Evolutionary conservation across 345 rosid genomes (phyloP).

Genomic region (Cardiospermum halicacabum): DNA sequence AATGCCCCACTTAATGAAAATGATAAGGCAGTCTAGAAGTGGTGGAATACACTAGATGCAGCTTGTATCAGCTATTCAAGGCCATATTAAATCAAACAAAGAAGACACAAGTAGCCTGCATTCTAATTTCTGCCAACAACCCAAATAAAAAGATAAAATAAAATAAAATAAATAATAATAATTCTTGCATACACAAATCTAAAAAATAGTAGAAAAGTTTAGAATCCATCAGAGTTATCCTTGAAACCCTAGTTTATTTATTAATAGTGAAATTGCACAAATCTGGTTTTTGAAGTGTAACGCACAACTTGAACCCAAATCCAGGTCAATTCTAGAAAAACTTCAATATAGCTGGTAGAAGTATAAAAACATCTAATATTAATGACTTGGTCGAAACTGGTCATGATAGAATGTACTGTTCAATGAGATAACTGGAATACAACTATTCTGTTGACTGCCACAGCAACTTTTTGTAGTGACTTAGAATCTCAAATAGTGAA

Average conservation of each 20-base stretch:
- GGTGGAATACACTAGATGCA: background rate
- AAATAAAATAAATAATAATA: too few species aligned
- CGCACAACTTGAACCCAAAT: background rate
- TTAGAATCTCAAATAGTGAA: background rate
- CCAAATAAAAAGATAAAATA: background rate
- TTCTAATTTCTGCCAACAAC: background rate
- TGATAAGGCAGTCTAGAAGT: background rate
- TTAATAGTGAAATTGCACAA: background rate
- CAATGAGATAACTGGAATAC: background rate
- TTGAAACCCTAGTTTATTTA: background rate
- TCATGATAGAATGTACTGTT: background rate
- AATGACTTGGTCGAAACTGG: background rate
- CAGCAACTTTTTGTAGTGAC: background rate
- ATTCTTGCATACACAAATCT: background rate
- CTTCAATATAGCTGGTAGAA: background rate
- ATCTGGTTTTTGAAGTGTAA: background rate
- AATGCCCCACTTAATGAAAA: conserved; percentile 5
- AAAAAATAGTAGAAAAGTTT: background rate
- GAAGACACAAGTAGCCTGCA: background rate
- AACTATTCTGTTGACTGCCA: background rate
- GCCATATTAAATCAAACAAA: background rate
- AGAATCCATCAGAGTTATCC: background rate
- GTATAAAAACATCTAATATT: background rate
- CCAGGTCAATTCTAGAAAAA: background rate
- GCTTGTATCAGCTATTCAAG: background rate